Conservation (phyloP, 148 eudicot species). For the Rhododendron kiyosumense region DNA sequence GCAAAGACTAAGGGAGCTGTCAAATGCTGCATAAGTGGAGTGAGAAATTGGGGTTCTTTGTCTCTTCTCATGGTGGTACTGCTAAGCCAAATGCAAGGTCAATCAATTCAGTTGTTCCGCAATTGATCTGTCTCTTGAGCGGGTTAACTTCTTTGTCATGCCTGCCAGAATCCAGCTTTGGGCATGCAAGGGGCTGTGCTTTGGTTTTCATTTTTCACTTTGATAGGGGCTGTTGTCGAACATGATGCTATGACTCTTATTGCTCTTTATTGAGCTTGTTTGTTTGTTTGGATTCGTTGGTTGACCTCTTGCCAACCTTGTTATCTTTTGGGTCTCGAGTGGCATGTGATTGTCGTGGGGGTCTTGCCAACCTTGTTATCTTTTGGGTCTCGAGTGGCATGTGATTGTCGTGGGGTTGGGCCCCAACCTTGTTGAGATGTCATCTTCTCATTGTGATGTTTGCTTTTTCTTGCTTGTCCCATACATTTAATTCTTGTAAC, state of each 20-base stretch:
- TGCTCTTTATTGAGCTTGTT: no score
- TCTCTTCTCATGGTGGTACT: neutral
- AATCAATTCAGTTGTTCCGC: neutral
- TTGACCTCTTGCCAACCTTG: neutral
- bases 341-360: neutral
- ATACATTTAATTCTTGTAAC: no score
- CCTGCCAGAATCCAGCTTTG: neutral
- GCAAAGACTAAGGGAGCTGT: neutral
- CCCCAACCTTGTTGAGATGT: neutral
- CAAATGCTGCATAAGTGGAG: neutral
- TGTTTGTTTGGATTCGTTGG: neutral
- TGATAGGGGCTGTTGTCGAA: neutral
- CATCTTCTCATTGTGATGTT: neutral
- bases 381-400: neutral
- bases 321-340: neutral
- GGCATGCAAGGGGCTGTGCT: neutral
- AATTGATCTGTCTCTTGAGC: neutral
- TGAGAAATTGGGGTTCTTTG: neutral
- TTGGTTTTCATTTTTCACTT: neutral
- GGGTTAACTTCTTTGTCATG: neutral
- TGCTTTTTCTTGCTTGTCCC: neutral
- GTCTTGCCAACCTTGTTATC: neutral
- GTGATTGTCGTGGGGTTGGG: neutral
- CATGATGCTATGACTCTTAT: neutral
- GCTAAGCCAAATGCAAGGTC: neutral